phyloP scores from a whole-genome alignment of 1,139 yeast genomes.

The Taphrina wiesneri region DNA sequence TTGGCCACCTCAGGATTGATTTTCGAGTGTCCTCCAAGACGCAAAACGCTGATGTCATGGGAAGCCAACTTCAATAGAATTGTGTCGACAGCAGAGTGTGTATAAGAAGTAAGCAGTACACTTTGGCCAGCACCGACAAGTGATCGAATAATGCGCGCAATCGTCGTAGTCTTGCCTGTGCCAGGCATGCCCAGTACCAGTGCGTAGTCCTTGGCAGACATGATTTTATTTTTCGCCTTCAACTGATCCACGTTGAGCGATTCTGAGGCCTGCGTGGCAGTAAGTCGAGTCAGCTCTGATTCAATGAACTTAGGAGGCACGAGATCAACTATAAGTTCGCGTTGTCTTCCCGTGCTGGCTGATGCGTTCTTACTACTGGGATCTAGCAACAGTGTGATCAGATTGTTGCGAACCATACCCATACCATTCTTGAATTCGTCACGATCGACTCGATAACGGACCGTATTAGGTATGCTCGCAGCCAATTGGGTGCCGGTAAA shows the following conservation, averaged over 20 bases:
- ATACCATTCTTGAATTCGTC: conserved; percentile 77
- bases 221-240: conserved; percentile 63
- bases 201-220: conserved; percentile 69
- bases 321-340: conserved; percentile 65
- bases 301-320: conserved; percentile 51
- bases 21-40: conserved; percentile 46
- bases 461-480: conserved; percentile 38
- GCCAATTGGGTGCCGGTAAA: conserved; percentile 48
- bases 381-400: conserved; percentile 65
- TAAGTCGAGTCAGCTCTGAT: background rate
- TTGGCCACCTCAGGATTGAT: conserved; percentile 65
- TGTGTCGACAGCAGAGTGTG: conserved; percentile 95
- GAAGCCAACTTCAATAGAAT: conserved; percentile 69
- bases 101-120: conserved; percentile 78
- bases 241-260: conserved; percentile 68
- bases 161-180: conserved; percentile 93
- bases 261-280: conserved; percentile 35
- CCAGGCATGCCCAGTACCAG: conserved; percentile 97
- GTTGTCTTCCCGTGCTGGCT: conserved; percentile 43
- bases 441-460: conserved; percentile 66
- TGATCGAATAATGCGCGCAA: conserved; percentile 67
- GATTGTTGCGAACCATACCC: conserved; percentile 72
- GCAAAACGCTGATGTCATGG: conserved; percentile 51
- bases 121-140: conserved; percentile 63
- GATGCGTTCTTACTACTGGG: conserved; percentile 53